These are phyloP conservation scores for Triticum aestivum DNA, from an alignment of 176 grass and related monocot genomes.

Conservation along the genomic window IWGSC_CS_RefSeq_v2.1 NC_057797.1:110168354-110168853, in stretches of 20 bases:
- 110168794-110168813: background rate
- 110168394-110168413: background rate
- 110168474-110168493: too few species aligned
- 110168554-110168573: background rate
- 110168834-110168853: too few species aligned
- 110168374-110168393: background rate
- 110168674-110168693: background rate
- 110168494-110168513: too few species aligned
- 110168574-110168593: background rate
- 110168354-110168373: background rate
- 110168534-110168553: background rate
- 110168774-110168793: background rate
- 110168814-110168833: background rate
- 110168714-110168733: constrained; percentile 12
- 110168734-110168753: constrained; percentile 1
- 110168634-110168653: background rate
- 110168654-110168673: background rate
- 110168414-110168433: too few species aligned
- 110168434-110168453: too few species aligned
- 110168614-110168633: constrained; percentile 1
- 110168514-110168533: background rate
- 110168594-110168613: background rate
- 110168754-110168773: constrained; percentile 19
- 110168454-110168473: too few species aligned
- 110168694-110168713: background rate